Base-by-base conservation (phyloP, 169 alveolate species). In the Eimeria zaria region DNA sequence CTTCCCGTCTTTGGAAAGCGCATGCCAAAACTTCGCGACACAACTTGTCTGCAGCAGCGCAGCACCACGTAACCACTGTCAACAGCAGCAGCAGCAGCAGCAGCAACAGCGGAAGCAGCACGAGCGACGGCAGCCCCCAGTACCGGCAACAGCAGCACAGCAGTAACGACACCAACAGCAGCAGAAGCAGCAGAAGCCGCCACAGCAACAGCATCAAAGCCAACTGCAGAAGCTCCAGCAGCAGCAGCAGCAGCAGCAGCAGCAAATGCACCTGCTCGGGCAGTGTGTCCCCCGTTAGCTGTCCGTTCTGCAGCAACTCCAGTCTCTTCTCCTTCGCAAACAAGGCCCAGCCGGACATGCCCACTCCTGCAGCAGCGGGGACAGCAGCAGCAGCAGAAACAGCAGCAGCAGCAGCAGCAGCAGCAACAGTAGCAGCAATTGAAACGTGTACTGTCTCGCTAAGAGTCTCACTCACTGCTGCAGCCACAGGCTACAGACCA, bases 281-380 rank as follows among this genome's bases (percentile, higher is more conserved):
- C 20, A 91, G 91, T 44, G 96, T 91, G 73, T 91, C 96, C 30
- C 96, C 96, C 36, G 85, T 84, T 39, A 91, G 91, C 64, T 36
- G 44, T 12, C 96, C 96, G 48, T n/a, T 62, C 69, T 91, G 96
- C 73, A 55, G n/a, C 48, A 91, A 64, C 83, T 91, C 96, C 18
- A 69, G 67, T 46, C 96, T 60, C 44, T 91, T 91, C 83, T 91
- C 96, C 55, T 91, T 91, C 67, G 96, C 90, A 78, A 91, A 91
- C 36, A 91, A 69, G 36, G 96, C 96, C 96, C 96, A 91, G 64
- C 96, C 96, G 16, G 91, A 74, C 96, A 91, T 91, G 55, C 96
- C 96, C 51, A 91, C 80, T 22, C 96, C 96, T 62, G 71, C 39
- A 81, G 71, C 39, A 27, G 55, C 73, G 22, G n/a, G 46, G 51